Conservation (phyloP, 495 filamentous ascomycete species). For the Darksidea phi region DNA sequence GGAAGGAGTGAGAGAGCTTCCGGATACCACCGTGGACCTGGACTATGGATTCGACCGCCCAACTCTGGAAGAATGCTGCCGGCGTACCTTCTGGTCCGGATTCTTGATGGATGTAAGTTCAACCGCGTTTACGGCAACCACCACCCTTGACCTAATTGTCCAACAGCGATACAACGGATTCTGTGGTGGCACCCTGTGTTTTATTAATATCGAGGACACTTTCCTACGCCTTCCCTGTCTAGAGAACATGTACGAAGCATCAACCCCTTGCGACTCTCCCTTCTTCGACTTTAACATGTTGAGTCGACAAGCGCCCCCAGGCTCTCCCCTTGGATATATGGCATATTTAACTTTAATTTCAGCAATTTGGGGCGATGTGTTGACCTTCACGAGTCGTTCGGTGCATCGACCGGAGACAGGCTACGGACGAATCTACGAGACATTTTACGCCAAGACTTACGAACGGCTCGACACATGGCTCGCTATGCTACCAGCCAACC, state of each 20-base stretch:
- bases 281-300: conserved; percentile 55
- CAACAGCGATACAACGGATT: conserved; percentile 57
- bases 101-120: conserved; percentile 60
- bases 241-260: conserved; percentile 56
- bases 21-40: conserved; percentile 42
- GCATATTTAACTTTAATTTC: conserved; percentile 60
- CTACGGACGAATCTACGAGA: conserved; percentile 49
- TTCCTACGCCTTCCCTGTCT: conserved; percentile 63
- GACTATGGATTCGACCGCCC: conserved; percentile 59
- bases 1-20: conserved; percentile 50
- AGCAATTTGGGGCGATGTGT: conserved; percentile 64
- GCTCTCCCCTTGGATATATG: conserved; percentile 51
- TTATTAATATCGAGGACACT: conserved; percentile 55
- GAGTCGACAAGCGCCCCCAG: conserved; percentile 25
- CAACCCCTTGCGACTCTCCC: conserved; percentile 50
- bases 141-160: conserved; percentile 27
- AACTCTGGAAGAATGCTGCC: conserved; percentile 62
- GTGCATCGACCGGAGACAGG: conserved; percentile 50
- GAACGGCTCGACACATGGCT: conserved; percentile 53
- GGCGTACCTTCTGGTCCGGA: conserved; percentile 66
- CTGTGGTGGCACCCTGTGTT: conserved; percentile 50
- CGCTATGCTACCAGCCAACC: conserved; percentile 48
- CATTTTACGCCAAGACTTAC: conserved; percentile 53
- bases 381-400: conserved; percentile 56
- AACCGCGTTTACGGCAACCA: conserved; percentile 19